Evolutionary conservation across 2,329 filamentous ascomycete genomes (phyloP), one percentile per base, ranked within the genome.

Genomic region (Huntiella omanensis): DNA sequence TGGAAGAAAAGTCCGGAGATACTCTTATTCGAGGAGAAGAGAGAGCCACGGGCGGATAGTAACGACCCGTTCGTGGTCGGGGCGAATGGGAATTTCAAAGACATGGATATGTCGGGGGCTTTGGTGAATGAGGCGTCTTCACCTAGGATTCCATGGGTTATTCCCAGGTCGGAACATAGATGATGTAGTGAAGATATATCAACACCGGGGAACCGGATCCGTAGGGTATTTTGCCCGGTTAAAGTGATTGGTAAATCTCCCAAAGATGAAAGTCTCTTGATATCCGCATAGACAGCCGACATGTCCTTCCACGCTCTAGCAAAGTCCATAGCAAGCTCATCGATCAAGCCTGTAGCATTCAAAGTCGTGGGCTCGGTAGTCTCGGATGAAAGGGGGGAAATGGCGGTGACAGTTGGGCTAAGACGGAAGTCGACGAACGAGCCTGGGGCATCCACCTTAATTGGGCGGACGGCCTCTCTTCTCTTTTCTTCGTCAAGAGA

Each of bases 121-220:
- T 61, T 56, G 47, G 83, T 74, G 54, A 93, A 93, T 13, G 80
- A 77, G 32, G 61, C 52, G 52, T 96, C 91, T 63, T 96, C 80
- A 10, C 71, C 66, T 3, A 96, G 73, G 3, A 83, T 65, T 1
- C 91, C 91, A 45, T 85, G 72, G 51, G 79, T 75, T 5, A 98
- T 70, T n/a, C 81, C 83, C 8, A 93, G 70, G 58, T 98, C 91
- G 40, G 84, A 76, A 58, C 87, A 95, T 1, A 98, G 70, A 3
- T 70, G 68, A 57, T 93, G 84, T 0, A 94, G 81, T 0, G 83
- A 83, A 12, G 79, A 74, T 1, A 77, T 77, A 55, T 96, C 88
- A 51, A 91, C 87, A 3, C 91, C 91, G 0, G 87, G 86, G 56
- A 98, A 96, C 28, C 86, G 80, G 2, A 96, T 77, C 33, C 86